Evolutionary conservation across 2,329 filamentous ascomycete species (phyloP).

Genomic region (Cladosporium cucumerinum): DNA sequence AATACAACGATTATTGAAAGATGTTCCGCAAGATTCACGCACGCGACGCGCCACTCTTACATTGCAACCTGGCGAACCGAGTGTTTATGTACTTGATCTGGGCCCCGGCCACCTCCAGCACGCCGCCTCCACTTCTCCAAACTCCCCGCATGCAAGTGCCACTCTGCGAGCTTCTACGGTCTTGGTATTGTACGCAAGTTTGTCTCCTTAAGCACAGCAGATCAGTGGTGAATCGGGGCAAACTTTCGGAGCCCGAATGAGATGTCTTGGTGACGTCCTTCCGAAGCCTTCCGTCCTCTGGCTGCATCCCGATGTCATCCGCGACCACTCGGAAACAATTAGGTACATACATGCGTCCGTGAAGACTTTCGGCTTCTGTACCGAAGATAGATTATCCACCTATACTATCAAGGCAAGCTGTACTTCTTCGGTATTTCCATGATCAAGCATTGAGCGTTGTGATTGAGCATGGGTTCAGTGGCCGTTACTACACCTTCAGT

Average conservation of each 20-base stretch:
- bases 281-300: background rate
- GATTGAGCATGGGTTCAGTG: background rate
- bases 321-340: background rate
- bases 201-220: background rate
- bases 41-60: constrained; percentile 2
- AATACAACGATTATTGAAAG: no score
- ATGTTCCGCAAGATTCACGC: background rate
- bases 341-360: background rate
- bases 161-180: background rate
- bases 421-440: background rate
- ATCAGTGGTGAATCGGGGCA: background rate
- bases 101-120: background rate
- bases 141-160: background rate
- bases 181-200: background rate
- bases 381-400: background rate
- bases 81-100: background rate
- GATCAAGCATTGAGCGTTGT: background rate
- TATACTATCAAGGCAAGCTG: background rate
- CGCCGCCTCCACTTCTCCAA: background rate
- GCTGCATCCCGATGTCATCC: background rate
- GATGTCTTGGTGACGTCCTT: background rate
- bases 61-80: background rate
- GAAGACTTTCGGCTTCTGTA: background rate
- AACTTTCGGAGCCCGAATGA: background rate
- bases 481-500: background rate